Evolutionary conservation across 2,329 filamentous ascomycete species (phyloP).

Genomic region (Neopestalotiopsis clavispora): DNA sequence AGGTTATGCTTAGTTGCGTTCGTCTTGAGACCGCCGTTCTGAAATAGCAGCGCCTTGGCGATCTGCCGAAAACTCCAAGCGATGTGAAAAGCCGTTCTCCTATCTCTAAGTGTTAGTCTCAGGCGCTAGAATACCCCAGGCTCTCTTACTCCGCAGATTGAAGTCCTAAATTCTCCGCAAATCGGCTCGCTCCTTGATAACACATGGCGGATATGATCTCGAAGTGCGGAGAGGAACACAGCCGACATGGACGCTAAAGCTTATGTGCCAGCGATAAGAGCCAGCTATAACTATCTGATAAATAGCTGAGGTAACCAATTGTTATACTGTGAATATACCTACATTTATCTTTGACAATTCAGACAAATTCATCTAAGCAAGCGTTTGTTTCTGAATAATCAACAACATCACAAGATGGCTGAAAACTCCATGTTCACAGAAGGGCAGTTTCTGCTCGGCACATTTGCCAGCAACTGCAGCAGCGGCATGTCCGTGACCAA

Average conservation of each 20-base stretch:
- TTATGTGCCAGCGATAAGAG: not conserved
- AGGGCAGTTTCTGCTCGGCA: slow-evolving; percentile 15
- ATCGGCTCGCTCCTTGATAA: not conserved
- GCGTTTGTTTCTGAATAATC: not conserved
- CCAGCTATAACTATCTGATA: not conserved
- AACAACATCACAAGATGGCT: not conserved
- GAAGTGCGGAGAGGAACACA: not conserved
- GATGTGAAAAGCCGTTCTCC: no score
- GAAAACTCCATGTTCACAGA: slow-evolving; percentile 14
- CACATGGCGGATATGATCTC: not conserved
- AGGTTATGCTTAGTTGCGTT: not conserved
- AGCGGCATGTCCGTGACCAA: slow-evolving; percentile 17
- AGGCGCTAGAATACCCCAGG: not conserved
- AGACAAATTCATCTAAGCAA: not conserved
- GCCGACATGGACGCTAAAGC: not conserved
- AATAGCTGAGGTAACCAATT: no score
- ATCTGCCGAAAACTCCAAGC: not conserved
- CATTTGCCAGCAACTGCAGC: slow-evolving; percentile 13
- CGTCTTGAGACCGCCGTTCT: not conserved
- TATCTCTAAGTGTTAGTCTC: no score
- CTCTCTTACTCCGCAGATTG: not conserved
- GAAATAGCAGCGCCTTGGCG: not conserved
- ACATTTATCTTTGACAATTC: not conserved
- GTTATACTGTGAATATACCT: not conserved
- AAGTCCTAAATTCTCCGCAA: not conserved